phyloP scores from a whole-genome alignment of 2,329 filamentous ascomycete genomes.

The Zarea fungicola region DNA sequence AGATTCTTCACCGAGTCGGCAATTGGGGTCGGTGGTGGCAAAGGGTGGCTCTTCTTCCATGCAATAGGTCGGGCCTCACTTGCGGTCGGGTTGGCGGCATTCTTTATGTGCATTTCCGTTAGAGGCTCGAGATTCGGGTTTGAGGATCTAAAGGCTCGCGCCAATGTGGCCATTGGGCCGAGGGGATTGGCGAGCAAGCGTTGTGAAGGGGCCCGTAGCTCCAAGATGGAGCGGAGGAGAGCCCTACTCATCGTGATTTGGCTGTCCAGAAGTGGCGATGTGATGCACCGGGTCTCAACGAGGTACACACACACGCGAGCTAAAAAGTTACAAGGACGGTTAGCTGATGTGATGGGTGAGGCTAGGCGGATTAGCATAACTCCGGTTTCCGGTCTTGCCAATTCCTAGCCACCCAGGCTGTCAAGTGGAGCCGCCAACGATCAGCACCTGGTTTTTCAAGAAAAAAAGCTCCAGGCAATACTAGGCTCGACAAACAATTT shows the following conservation, averaged over 20 bases:
- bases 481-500: constrained; percentile 4
- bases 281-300: constrained; percentile 14
- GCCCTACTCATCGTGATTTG: constrained; percentile 46
- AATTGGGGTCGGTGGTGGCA: constrained; percentile 34
- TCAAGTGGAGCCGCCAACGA: neutral
- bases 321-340: constrained; percentile 12
- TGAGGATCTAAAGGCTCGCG: constrained; percentile 43
- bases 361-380: constrained; percentile 28
- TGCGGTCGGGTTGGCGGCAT: constrained; percentile 32
- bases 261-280: constrained; percentile 21
- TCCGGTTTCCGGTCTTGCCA: constrained; percentile 25
- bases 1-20: constrained; percentile 54
- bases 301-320: constrained; percentile 12
- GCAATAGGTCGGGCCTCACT: constrained; percentile 30
- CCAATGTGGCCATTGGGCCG: constrained; percentile 43
- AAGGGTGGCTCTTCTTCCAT: constrained; percentile 36
- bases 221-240: constrained; percentile 58
- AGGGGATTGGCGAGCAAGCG: constrained; percentile 37
- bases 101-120: constrained; percentile 27
- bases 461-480: constrained; percentile 20
- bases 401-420: constrained; percentile 13
- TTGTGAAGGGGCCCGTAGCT: constrained; percentile 45
- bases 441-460: constrained; percentile 15
- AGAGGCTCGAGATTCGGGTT: constrained; percentile 42
- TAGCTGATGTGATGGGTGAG: constrained; percentile 8